Base-by-base conservation (phyloP, 352 stramenopile genomes). In the Globisporangium viniferum region DNA sequence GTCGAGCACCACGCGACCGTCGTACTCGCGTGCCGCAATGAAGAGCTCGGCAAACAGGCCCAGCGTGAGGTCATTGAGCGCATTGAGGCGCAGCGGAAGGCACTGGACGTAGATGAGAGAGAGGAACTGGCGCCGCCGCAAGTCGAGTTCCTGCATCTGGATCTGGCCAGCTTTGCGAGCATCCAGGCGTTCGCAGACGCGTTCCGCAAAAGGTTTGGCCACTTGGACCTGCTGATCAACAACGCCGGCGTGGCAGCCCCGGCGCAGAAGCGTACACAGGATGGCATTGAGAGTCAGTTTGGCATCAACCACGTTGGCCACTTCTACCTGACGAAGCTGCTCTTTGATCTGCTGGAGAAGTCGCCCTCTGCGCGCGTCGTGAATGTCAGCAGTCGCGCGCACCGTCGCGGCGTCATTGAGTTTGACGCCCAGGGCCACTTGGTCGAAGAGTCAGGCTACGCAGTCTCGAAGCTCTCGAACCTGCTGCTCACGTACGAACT, bases 21-120 rank as follows among this genome's bases (percentile, higher is more conserved):
- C 46, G 74, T 97, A 51, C 70, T 97, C 15, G 90, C 86, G 8
- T 94, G 88, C 68, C 85, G 89, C 24, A 92, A 77, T 39, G 73
- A 82, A 54, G 60, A 44, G 2, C 72, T 74, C 0, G 79, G 72
- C 12, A 66, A 53, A 18, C 53, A 71, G 4, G 80, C 80, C 2
- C 66, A 80, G 56, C 39, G 73, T 22, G 20, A 62, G 36, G 80
- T 89, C 24, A 60, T 62, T 0, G 22, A 53, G 55, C 27, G 63
- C 29, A 18, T 66, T 2, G 36, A 51, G 29, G 2, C 49, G 48
- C 56, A 70, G n/a, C 20, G 35, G 31, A 2, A 6, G 3, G 7
- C 31, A 35, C 7, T 35, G 31, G 7, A 3, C 31, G 3, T 6
- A 35, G 3, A 35, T 35, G 15, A 63, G 6, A 58, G 63, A 35